A percentile compares a stretch with the other conserved stretches of the same genome.
Evolutionary conservation across 371 early-diverging fungal genomes (phyloP).

Genomic region (Mortierella sp.): DNA sequence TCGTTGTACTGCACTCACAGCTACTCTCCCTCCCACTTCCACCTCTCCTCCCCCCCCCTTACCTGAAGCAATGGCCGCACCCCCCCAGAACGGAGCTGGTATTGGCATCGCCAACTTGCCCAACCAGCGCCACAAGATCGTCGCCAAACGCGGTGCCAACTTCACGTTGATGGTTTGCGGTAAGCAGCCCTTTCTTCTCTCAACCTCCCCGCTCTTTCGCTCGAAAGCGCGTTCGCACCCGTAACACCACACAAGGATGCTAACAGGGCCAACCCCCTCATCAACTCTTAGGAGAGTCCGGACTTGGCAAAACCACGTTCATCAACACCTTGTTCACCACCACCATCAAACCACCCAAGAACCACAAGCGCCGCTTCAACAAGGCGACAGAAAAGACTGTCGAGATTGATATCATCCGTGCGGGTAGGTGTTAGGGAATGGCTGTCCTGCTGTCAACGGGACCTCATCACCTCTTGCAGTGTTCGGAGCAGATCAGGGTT

Average conservation of each 20-base stretch:
- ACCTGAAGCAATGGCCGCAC: conserved; percentile 56
- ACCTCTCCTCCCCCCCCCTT: conserved; percentile 1
- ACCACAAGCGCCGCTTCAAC: conserved; percentile 81
- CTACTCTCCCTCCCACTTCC: conserved; percentile 1
- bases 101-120: conserved; percentile 99
- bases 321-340: conserved; percentile 92
- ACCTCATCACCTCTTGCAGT: too few species aligned
- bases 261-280: background rate
- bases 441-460: background rate
- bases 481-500: conserved; percentile 1
- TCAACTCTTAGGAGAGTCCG: conserved; percentile 65
- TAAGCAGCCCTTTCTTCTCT: conserved; percentile 52
- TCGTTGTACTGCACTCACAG: background rate
- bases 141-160: conserved; percentile 92
- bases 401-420: conserved; percentile 93
- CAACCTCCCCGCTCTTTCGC: background rate
- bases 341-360: conserved; percentile 88
- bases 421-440: conserved; percentile 62
- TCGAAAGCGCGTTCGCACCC: background rate
- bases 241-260: too few species aligned
- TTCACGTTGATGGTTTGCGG: conserved; percentile 98
- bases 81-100: conserved; percentile 67
- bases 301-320: conserved; percentile 90
- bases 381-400: conserved; percentile 91
- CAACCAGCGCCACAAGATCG: conserved; percentile 97